Evolutionary conservation across 352 stramenopile genomes (phyloP).

Genomic region (Globisporangium megalacanthum): DNA sequence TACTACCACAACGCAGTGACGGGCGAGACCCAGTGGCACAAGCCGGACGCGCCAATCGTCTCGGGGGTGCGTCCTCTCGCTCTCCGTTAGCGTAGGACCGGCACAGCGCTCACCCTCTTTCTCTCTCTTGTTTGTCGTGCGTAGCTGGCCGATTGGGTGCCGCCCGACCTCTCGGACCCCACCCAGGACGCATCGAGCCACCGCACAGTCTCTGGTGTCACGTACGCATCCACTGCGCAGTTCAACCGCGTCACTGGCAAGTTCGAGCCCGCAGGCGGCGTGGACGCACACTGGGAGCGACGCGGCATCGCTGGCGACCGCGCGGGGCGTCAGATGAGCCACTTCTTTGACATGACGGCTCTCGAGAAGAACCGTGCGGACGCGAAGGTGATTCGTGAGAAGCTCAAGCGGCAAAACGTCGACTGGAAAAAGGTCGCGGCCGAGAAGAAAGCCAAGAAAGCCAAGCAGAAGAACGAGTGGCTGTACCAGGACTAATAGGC

Average conservation of each 20-base stretch:
- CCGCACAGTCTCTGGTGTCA: constrained; percentile 49
- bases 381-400: constrained; percentile 64
- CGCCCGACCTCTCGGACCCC: constrained; percentile 34
- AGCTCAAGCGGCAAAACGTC: constrained; percentile 81
- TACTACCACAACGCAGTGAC: constrained; percentile 85
- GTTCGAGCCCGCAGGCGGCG: constrained; percentile 56
- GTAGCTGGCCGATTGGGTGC: constrained; percentile 77
- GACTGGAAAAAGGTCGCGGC: constrained; percentile 84
- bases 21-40: constrained; percentile 72
- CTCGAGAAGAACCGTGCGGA: constrained; percentile 82
- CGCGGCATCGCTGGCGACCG: constrained; percentile 56
- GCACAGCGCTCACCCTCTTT: neutral
- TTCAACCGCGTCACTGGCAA: constrained; percentile 78
- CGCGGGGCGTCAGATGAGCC: constrained; percentile 77
- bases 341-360: constrained; percentile 79
- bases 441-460: constrained; percentile 85
- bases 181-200: constrained; percentile 10
- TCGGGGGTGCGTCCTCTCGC: constrained; percentile 51
- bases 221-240: constrained; percentile 65
- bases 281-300: constrained; percentile 59
- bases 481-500: constrained; percentile 63
- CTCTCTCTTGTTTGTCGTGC: neutral
- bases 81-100: neutral
- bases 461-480: constrained; percentile 84
- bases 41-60: constrained; percentile 56